phyloP scores from a whole-genome alignment of 2,329 filamentous ascomycete genomes.

The Ceratocystis destructans region DNA sequence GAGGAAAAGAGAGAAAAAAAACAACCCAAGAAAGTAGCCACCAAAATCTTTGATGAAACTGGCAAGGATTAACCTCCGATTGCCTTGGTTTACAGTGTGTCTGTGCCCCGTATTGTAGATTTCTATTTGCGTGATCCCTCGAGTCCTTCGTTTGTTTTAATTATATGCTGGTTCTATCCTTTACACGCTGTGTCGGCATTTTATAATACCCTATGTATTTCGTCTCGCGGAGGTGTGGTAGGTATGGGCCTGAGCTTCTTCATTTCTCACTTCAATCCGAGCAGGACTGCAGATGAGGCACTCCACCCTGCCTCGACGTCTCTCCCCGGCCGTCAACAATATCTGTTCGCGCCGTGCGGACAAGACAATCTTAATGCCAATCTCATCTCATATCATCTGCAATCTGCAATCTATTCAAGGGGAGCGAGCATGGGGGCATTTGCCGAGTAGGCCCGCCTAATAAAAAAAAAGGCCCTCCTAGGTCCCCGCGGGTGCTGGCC shows the following conservation, averaged over 20 bases:
- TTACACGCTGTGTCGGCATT: not conserved
- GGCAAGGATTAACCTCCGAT: not conserved
- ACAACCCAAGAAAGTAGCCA: no score
- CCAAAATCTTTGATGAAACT: not conserved
- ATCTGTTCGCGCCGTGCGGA: no score
- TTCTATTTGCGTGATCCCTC: not conserved
- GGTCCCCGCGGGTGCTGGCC: no score
- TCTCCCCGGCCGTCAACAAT: no score
- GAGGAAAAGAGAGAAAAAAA: no score
- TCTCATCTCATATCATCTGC: not conserved
- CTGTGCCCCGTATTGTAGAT: not conserved
- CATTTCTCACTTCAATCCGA: no score
- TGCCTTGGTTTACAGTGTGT: not conserved
- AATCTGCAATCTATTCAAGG: not conserved
- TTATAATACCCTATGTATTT: no score
- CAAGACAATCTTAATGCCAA: not conserved
- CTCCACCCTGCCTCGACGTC: no score
- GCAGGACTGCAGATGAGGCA: no score
- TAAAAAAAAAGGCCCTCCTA: no score
- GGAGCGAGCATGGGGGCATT: not conserved
- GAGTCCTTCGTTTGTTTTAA: not conserved
- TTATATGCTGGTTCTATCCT: not conserved
- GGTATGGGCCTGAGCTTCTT: no score
- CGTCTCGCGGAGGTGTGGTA: no score
- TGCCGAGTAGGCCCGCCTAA: not conserved